Evolutionary conservation across 2,329 filamentous ascomycete species (phyloP).

Genomic region (Emericellopsis atlantica): DNA sequence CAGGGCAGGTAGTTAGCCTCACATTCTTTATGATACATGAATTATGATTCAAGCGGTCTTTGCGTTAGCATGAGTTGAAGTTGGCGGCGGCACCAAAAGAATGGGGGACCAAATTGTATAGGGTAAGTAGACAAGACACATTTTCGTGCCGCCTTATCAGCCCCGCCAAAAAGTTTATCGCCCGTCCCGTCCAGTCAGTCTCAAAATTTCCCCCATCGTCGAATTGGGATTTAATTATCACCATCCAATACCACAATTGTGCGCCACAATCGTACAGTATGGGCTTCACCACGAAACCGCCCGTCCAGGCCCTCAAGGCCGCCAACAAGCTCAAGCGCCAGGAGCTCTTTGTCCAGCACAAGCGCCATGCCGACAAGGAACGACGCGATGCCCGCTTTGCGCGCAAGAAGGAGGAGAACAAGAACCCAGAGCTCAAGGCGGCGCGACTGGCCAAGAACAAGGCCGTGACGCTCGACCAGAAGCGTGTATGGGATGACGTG

Average conservation of each 20-base stretch:
- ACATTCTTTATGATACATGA: no score
- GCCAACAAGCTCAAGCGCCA: slow-evolving; percentile 73
- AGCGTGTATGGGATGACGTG: slow-evolving; percentile 79
- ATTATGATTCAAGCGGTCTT: no score
- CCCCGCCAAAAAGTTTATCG: no score
- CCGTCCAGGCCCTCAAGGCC: slow-evolving; percentile 28
- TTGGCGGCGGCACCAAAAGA: no score
- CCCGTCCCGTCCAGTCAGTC: background rate
- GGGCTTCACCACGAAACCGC: slow-evolving; percentile 19
- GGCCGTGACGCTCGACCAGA: slow-evolving; percentile 70
- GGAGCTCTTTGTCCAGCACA: slow-evolving; percentile 66
- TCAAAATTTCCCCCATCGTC: background rate
- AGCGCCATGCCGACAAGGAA: slow-evolving; percentile 60
- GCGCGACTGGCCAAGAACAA: slow-evolving; percentile 67
- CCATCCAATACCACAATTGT: background rate
- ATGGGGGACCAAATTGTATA: no score
- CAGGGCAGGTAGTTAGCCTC: no score
- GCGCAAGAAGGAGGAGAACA: slow-evolving; percentile 74
- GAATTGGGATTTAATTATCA: no score
- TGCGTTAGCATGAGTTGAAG: no score
- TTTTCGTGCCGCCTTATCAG: no score
- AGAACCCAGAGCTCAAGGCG: slow-evolving; percentile 63
- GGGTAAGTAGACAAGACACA: no score
- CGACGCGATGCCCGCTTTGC: slow-evolving; percentile 67
- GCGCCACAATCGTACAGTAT: slow-evolving; percentile 7